Evolutionary conservation across 2,329 filamentous ascomycete species (phyloP).

Genomic region (Aspergillus pseudoterreus): DNA sequence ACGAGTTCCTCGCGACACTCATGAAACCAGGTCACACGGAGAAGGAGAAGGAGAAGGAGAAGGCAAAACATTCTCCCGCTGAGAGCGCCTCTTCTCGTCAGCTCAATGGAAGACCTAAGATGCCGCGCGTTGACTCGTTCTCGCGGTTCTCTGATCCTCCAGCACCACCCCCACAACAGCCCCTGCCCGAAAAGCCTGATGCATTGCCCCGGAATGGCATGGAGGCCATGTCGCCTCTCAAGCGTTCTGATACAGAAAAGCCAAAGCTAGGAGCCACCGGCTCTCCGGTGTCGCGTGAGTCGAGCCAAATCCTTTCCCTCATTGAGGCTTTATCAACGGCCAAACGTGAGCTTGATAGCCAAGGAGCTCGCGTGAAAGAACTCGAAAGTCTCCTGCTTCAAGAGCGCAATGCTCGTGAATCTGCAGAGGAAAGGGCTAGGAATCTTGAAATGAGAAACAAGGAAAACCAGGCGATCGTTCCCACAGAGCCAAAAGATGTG

Average conservation of each 20-base stretch:
- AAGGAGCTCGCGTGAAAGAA: slow-evolving; percentile 73
- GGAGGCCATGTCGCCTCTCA: slow-evolving; percentile 55
- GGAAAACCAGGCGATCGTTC: slow-evolving; percentile 21
- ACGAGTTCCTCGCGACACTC: slow-evolving; percentile 74
- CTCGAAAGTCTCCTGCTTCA: slow-evolving; percentile 73
- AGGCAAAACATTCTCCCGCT: slow-evolving; percentile 46
- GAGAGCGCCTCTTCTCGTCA: slow-evolving; percentile 42
- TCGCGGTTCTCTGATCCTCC: slow-evolving; percentile 88
- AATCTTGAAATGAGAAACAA: slow-evolving; percentile 60
- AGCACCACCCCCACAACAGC: slow-evolving; percentile 87
- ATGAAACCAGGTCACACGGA: slow-evolving; percentile 66
- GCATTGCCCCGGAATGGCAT: slow-evolving; percentile 46
- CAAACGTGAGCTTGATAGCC: slow-evolving; percentile 82
- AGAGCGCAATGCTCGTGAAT: slow-evolving; percentile 76
- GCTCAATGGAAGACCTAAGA: slow-evolving; percentile 45
- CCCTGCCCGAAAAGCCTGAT: slow-evolving; percentile 89
- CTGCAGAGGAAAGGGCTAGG: slow-evolving; percentile 77
- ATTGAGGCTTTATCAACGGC: slow-evolving; percentile 80
- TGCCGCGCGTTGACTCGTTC: slow-evolving; percentile 67
- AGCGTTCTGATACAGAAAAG: slow-evolving; percentile 71
- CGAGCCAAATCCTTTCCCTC: slow-evolving; percentile 75
- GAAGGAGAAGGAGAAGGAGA: slow-evolving; percentile 48
- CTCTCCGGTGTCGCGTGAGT: slow-evolving; percentile 51
- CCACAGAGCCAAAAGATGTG: neutral
- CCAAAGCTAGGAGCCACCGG: slow-evolving; percentile 50